A percentile compares a stretch with the other conserved stretches of the same genome.
phyloP scores from a whole-genome alignment of 1,284 basidiomycete species.

The Ustilago nuda region DNA sequence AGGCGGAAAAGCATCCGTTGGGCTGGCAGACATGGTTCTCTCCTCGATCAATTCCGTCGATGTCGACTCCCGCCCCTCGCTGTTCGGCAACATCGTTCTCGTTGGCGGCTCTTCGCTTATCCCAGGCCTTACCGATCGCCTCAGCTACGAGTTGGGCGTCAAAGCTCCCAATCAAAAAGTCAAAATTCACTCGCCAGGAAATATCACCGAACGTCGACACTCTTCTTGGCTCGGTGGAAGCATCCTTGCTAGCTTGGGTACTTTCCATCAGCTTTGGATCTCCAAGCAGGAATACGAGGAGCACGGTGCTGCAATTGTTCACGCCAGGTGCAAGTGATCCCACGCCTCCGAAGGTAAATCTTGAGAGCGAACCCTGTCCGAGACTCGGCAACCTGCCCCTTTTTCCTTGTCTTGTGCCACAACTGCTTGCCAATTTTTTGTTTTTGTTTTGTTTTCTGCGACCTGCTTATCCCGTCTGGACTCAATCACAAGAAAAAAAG shows the following conservation, averaged over 20 bases:
- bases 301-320: conserved; percentile 65
- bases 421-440: neutral
- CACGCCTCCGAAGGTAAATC: too few species aligned
- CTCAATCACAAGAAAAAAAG: too few species aligned
- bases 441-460: too few species aligned
- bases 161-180: conserved; percentile 77
- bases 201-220: conserved; percentile 65
- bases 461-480: too few species aligned
- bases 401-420: neutral
- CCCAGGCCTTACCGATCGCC: conserved; percentile 85
- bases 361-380: conserved; percentile 34
- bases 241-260: conserved; percentile 65
- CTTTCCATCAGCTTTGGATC: conserved; percentile 69
- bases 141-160: conserved; percentile 81
- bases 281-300: conserved; percentile 68
- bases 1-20: conserved; percentile 29
- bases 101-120: conserved; percentile 91
- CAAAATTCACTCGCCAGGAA: conserved; percentile 68
- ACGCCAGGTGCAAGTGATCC: conserved; percentile 63
- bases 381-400: conserved; percentile 26
- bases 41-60: conserved; percentile 87
- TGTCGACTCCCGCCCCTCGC: conserved; percentile 86
- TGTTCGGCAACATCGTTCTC: conserved; percentile 92
- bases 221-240: conserved; percentile 66
- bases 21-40: conserved; percentile 74